Conservation (phyloP, 2,329 filamentous ascomycete genomes). For the Microascus cirrosus region DNA sequence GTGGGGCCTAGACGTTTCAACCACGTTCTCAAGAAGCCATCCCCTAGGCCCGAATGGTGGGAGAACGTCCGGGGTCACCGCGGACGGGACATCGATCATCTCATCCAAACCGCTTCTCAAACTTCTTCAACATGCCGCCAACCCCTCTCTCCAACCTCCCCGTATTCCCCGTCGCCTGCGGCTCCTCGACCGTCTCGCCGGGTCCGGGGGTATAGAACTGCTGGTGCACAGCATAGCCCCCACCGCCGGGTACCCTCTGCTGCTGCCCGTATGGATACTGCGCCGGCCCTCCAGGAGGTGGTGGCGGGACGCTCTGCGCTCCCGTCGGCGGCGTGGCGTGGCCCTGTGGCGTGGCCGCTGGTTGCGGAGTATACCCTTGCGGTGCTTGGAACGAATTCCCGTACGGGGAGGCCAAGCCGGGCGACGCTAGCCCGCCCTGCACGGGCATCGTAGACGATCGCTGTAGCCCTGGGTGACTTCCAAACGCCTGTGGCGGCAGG, state of each 20-base stretch:
- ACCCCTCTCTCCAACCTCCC: conserved; percentile 60
- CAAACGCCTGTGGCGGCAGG: conserved; percentile 19
- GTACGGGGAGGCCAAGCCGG: conserved; percentile 26
- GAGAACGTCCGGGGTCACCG: too few species aligned
- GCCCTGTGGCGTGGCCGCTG: conserved; percentile 10
- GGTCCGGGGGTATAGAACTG: conserved; percentile 62
- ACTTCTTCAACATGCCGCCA: conserved; percentile 61
- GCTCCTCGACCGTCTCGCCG: conserved; percentile 34
- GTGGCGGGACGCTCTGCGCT: conserved; percentile 19
- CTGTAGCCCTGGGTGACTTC: conserved; percentile 25
- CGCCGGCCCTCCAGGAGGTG: conserved; percentile 40
- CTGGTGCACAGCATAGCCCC: conserved; percentile 51
- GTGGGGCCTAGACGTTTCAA: background rate
- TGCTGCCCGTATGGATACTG: conserved; percentile 32
- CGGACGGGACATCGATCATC: background rate
- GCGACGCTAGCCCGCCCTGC: conserved; percentile 20
- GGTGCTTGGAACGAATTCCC: conserved; percentile 13
- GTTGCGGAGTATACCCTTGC: conserved; percentile 20
- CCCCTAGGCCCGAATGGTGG: too few species aligned
- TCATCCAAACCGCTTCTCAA: conserved; percentile 63
- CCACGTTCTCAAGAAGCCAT: too few species aligned
- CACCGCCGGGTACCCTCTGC: conserved; percentile 13
- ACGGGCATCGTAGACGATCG: conserved; percentile 39
- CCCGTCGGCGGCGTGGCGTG: conserved; percentile 13
- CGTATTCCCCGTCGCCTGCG: conserved; percentile 24